A percentile compares a stretch with the other conserved stretches of the same genome.
phyloP scores from a whole-genome alignment of 306 rosid species.

The Vachellia pachyceras region DNA sequence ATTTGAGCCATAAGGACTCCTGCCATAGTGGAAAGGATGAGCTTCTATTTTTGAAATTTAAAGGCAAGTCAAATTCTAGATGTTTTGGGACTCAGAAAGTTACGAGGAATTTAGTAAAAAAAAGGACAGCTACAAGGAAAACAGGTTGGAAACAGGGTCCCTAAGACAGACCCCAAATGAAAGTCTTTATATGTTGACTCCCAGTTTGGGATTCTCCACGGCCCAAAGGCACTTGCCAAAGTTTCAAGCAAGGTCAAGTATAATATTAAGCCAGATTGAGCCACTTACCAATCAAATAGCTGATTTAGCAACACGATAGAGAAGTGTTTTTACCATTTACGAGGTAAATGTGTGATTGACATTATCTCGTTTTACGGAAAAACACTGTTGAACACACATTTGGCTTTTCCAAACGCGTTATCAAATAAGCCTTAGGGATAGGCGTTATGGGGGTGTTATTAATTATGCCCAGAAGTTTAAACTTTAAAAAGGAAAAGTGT shows the following conservation, averaged over 20 bases:
- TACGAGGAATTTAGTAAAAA: not conserved
- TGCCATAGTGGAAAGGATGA: not conserved
- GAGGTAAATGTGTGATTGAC: too few relatives aligned
- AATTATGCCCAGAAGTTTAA: slow-evolving; percentile 25
- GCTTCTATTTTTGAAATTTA: not conserved
- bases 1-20: not conserved
- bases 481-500: slow-evolving; percentile 13
- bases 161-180: not conserved
- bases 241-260: slow-evolving; percentile 23
- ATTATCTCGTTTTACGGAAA: too few relatives aligned
- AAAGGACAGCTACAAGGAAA: too few relatives aligned
- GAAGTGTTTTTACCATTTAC: too few relatives aligned
- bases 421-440: too few relatives aligned
- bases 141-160: not conserved
- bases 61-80: not conserved
- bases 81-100: not conserved
- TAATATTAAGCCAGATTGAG: slow-evolving; percentile 5
- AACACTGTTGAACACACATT: too few relatives aligned
- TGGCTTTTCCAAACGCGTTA: too few relatives aligned
- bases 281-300: slow-evolving; percentile 15
- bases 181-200: not conserved
- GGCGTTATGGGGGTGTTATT: not conserved
- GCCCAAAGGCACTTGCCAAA: not conserved
- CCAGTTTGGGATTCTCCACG: not conserved
- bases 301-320: not conserved